Evolutionary conservation across 768 basidiomycete genomes (phyloP), one percentile per base, ranked within the genome.

Genomic region (Kwoniella botswanensis): DNA sequence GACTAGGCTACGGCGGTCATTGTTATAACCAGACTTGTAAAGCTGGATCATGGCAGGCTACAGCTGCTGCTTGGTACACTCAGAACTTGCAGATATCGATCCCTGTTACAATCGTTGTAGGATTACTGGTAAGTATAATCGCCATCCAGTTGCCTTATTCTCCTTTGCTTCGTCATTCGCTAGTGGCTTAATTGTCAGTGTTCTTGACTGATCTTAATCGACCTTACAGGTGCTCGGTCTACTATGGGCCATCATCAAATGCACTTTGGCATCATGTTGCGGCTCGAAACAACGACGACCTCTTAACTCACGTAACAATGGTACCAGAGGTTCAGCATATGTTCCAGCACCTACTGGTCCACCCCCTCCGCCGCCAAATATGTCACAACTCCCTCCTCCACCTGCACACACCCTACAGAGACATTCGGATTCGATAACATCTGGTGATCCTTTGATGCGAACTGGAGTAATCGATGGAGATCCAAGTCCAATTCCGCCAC

Each of bases 41-140:
- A 74, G 76, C 88, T 35, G 91, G 89, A 41, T 86, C 86, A 67
- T 83, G 88, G 67, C 82, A 90, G 24, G 87, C 88, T 55, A 89
- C 88, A 0, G 89, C 89, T 41, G 89, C 89, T 85, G 86, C 91
- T 4, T 92, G 91, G 91, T 92, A 91, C 81, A 84, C 82, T 6
- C 87, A 89, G 71, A 93, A 93, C 84, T 87, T 92, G 12, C 78
- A 83, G 50, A 82, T 82, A 18, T 74, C 81, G 4, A 82, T 83
- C 53, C 82, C 82, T 1, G 78, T 83, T 1, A 83, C 81, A 17
- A 73, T 83, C 18, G 76, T 82, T 17, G 82, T 67, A 18, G 75
- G 76, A 13, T 24, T 83, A 5, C 52, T 81, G 12, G 81, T 83
- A 64, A 76, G 82, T 82, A 10, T 13, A 13, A 18, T 50, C 1